Percentiles rank a stretch among this genome's conserved stretches.
These are phyloP conservation scores for Globisporangium mamillatum DNA, from an alignment of 352 stramenopile genomes.

Conservation along the genomic window DNA sequence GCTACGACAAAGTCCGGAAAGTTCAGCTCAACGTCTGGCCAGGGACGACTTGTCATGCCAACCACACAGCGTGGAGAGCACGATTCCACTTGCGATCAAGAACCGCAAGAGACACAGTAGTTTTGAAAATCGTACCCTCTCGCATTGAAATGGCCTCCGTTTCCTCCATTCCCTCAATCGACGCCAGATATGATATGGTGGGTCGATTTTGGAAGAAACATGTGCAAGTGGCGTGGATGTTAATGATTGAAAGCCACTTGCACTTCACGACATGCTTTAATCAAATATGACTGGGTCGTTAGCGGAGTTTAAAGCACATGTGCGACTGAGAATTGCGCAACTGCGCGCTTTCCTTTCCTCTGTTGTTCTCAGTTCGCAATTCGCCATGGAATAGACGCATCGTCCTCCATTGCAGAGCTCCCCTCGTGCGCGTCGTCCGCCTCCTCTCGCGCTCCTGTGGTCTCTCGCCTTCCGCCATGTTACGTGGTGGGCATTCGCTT, in stretches of 20 bases:
- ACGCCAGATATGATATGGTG: background rate
- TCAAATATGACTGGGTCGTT: background rate
- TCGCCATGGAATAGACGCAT: background rate
- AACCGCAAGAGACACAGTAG: background rate
- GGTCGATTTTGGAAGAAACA: background rate
- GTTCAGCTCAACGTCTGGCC: too few species aligned
- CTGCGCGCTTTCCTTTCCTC: background rate
- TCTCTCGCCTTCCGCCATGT: background rate
- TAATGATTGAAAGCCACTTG: background rate
- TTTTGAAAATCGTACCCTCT: background rate
- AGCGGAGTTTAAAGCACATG: background rate
- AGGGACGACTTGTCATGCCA: too few species aligned
- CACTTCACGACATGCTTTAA: background rate
- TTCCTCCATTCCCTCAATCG: background rate
- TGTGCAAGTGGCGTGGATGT: background rate
- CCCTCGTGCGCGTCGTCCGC: background rate
- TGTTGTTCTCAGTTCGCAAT: constrained; percentile 3
- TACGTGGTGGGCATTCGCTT: background rate
- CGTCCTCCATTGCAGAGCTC: background rate
- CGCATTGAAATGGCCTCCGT: background rate
- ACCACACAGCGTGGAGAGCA: too few species aligned
- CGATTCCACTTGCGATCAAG: too few species aligned
- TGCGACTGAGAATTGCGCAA: background rate
- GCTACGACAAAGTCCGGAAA: too few species aligned
- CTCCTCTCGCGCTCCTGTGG: background rate